phyloP scores from a whole-genome alignment of 1,284 basidiomycete genomes.

The Pseudozyma sp. region DNA sequence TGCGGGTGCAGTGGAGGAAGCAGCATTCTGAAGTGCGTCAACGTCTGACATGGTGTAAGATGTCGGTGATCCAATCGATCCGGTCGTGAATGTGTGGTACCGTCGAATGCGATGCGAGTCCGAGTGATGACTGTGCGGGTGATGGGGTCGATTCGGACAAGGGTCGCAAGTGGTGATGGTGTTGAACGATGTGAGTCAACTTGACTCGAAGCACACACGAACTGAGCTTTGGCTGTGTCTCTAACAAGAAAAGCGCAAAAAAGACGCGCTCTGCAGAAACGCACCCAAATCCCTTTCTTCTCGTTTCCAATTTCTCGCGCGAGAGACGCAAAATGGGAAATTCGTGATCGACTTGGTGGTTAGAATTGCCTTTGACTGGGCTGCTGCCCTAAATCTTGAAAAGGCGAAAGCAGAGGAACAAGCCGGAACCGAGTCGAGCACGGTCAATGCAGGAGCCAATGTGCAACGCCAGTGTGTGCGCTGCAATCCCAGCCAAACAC shows the following conservation, averaged over 20 bases:
- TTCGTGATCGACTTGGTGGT: constrained; percentile 27
- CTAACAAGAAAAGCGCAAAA: constrained; percentile 11
- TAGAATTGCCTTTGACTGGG: background rate
- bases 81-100: background rate
- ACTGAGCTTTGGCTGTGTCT: constrained; percentile 8
- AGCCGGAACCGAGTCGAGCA: constrained; percentile 34
- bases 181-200: background rate
- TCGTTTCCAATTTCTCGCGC: constrained; percentile 69
- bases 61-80: background rate
- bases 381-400: background rate
- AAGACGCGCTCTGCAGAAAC: background rate
- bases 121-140: background rate
- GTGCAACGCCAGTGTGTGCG: constrained; percentile 3
- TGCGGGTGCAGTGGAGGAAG: constrained; percentile 17
- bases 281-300: constrained; percentile 70
- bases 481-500: background rate
- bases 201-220: background rate
- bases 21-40: constrained; percentile 28
- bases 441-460: constrained; percentile 6
- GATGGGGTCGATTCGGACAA: too few species aligned
- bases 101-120: background rate
- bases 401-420: constrained; percentile 9
- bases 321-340: constrained; percentile 1
- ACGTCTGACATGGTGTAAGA: constrained; percentile 26
- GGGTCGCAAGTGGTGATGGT: background rate